Conservation (phyloP, 148 eudicot species). For the Diospyros lotus region DNA sequence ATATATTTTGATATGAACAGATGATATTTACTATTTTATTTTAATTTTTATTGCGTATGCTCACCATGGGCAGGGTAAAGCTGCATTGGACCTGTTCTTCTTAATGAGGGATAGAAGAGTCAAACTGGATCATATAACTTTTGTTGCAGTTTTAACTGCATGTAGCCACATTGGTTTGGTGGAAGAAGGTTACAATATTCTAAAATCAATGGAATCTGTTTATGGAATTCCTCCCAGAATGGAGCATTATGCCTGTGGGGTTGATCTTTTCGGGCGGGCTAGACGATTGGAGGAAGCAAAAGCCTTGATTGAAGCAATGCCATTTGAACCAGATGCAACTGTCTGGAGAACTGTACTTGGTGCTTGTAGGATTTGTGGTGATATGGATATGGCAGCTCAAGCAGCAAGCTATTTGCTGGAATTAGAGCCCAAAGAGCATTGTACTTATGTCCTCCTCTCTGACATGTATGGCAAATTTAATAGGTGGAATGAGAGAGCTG, state of each 20-base stretch:
- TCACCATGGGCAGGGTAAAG: constrained; percentile 55
- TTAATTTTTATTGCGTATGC: too few species aligned
- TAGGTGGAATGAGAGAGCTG: constrained; percentile 56
- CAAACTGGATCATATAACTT: constrained; percentile 59
- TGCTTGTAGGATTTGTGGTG: constrained; percentile 60
- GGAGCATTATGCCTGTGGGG: too few species aligned
- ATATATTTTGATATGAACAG: too few species aligned
- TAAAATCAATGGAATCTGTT: too few species aligned
- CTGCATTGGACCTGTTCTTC: constrained; percentile 47
- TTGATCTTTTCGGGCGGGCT: too few species aligned
- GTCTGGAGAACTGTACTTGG: constrained; percentile 54
- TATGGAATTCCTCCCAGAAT: too few species aligned
- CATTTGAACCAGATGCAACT: constrained; percentile 66
- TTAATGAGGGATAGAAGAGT: constrained; percentile 40
- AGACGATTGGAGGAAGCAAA: constrained; percentile 46
- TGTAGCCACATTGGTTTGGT: constrained; percentile 70
- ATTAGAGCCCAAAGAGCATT: constrained; percentile 52
- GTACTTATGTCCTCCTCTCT: constrained; percentile 56
- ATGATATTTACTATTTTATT: too few species aligned
- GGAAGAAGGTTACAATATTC: constrained; percentile 62
- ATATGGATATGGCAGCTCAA: constrained; percentile 46
- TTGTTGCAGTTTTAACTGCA: constrained; percentile 63
- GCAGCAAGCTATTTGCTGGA: constrained; percentile 41
- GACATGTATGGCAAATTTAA: constrained; percentile 49
- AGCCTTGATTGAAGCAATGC: constrained; percentile 49